Evolutionary conservation across 495 filamentous ascomycete species (phyloP).

Genomic region (Oleoguttula mirabilis): DNA sequence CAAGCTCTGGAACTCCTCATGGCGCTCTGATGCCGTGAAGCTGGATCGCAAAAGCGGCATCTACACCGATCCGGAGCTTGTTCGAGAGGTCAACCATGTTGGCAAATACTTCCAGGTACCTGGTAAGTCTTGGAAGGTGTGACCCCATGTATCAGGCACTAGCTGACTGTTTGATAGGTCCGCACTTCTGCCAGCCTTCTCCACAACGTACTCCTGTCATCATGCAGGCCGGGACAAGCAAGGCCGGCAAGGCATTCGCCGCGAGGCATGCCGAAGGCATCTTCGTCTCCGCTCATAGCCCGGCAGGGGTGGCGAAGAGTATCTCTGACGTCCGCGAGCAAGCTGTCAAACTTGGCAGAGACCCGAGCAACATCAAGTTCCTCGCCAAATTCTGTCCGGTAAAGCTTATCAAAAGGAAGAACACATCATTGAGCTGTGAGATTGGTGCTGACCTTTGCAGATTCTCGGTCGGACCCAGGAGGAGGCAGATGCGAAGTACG

Average conservation of each 20-base stretch:
- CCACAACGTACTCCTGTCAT: slow-evolving; percentile 55
- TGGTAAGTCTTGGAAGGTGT: too few relatives aligned
- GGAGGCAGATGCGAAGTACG: slow-evolving; percentile 41
- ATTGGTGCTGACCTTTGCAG: slow-evolving; percentile 42
- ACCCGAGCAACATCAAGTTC: slow-evolving; percentile 42
- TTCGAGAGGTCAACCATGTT: slow-evolving; percentile 52
- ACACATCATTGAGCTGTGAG: too few relatives aligned
- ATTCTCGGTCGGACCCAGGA: slow-evolving; percentile 44
- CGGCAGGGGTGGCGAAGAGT: slow-evolving; percentile 32
- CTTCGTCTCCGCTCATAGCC: slow-evolving; percentile 40
- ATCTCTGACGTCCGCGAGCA: slow-evolving; percentile 41
- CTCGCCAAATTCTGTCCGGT: slow-evolving; percentile 33
- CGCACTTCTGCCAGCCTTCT: slow-evolving; percentile 50
- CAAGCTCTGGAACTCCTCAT: slow-evolving; percentile 58
- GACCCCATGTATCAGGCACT: too few relatives aligned
- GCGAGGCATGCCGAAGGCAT: slow-evolving; percentile 50
- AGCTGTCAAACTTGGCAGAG: slow-evolving; percentile 35
- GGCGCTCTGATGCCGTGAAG: slow-evolving; percentile 53
- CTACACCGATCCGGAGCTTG: slow-evolving; percentile 39
- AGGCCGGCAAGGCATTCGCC: slow-evolving; percentile 50
- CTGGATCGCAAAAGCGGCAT: slow-evolving; percentile 43
- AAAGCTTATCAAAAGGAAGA: too few relatives aligned
- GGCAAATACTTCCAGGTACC: slow-evolving; percentile 56
- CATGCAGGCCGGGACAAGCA: slow-evolving; percentile 53
- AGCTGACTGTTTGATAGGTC: too few relatives aligned